Base-by-base conservation (phyloP, 306 rosid species). In the Neltuma alba region DNA sequence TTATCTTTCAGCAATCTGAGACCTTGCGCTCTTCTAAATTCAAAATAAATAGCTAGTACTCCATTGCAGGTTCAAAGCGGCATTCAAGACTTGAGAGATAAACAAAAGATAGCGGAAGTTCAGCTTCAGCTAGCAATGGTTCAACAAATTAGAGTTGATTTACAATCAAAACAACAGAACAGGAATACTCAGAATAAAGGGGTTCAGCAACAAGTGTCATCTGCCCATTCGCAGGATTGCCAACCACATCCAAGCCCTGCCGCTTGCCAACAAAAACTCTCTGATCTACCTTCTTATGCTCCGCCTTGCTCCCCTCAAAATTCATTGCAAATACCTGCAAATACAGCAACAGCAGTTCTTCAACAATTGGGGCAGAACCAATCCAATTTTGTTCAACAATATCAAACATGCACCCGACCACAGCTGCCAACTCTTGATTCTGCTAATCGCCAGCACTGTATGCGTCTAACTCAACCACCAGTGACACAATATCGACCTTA, bases 41-140 rank as follows among this genome's bases (percentile, higher is more conserved):
- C 14, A 9, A 9, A 33, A 18, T 64, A 18, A 40, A 68, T 40
- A 68, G 10, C 10, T 5, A 7, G 18, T 25, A 68, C 27, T 40
- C 21, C 18, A 23, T 68, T 68, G 73, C 73, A 68, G 73, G 73
- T 68, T 23, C 73, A 68, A 68, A 45, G 54, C 11, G 10, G 73
- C 8, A 68, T 68, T 68, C 73, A 41, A 40, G 73, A 68, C 73
- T 41, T 68, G 54, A 68, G 31, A 68, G 73, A 68, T 41, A 68
- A 41, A 68, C 52, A 40, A 40, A 68, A 68, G 33, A 68, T 68
- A 21, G 54, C 73, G 3, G 73, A 68, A 68, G 50, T 68, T 68
- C 73, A 68, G 73, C 73, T 68, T 45, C 52, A 68, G 34, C 73
- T 68, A 40, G 73, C 34, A 41, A 40, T 21, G 73, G 15, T 41